Base-by-base conservation (phyloP, 176 grass and related monocot genomes). In the Raddia guianensis region DNA sequence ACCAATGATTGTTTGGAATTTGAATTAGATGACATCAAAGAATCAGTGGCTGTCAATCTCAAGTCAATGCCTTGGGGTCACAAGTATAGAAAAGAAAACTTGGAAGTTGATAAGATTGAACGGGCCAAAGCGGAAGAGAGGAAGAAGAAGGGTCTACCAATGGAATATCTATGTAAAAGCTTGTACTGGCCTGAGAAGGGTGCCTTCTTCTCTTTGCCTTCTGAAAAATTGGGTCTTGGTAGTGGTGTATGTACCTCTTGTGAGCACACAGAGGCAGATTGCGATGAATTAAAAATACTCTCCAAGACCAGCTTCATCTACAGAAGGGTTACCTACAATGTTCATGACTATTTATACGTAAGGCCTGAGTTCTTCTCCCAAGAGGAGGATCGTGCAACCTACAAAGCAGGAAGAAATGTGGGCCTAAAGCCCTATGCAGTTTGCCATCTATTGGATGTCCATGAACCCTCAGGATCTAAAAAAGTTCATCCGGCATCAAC, bases 1-100 rank as follows among this genome's bases (percentile, higher is more conserved):
- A 89, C 87, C 35, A 90, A 91, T 82, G 90, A 99, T 61, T 99
- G 97, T 86, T 82, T 95, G 72, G 93, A 99, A 62, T 91, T 96
- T 84, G 91, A 96, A 85, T 72, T 99, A 80, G 85, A 59, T 15
- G 89, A 90, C 83, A 67, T 99, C 33, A 99, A 95, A 77, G 93
- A 96, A 75, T 71, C 84, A 64, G 66, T 96, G 37, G 35, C 79
- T 67, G 92, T 99, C 59, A 87, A 91, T 86, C 73, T 99, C 79
- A 86, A 86, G 79, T 85, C 76, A n/a, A 72, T 89, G 66, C 83
- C 93, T 69, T 99, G 92, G 90, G 97, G 97, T 70, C 88, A 96
- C 78, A 87, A 88, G 80, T 82, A 96, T 80, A 91, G 97, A 85
- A 99, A 96, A 82, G 86, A 93, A 50, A 91, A 99, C 75, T 74